These are phyloP conservation scores for Trichophyton mentagrophytes DNA, from an alignment of 2,329 filamentous ascomycete genomes.

Conservation along the genomic window DNA sequence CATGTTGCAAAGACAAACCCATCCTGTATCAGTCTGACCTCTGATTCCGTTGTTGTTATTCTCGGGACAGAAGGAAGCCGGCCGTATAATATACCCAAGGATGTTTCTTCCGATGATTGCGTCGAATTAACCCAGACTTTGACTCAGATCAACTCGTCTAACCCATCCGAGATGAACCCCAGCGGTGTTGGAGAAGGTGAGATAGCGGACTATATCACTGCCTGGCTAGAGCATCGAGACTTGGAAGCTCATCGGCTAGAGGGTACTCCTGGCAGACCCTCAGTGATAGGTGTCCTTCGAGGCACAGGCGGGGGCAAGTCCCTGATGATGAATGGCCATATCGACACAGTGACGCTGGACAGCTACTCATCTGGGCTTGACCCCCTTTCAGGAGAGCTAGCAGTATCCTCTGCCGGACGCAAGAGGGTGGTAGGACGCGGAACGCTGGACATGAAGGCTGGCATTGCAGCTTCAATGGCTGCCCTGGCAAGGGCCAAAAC, in stretches of 20 bases:
- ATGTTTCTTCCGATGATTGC: conserved; percentile 33
- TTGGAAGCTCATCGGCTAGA: conserved; percentile 42
- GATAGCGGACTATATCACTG: conserved; percentile 36
- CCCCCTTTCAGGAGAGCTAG: conserved; percentile 30
- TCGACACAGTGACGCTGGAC: conserved; percentile 39
- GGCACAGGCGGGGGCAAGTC: conserved; percentile 38
- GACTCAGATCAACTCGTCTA: conserved; percentile 40
- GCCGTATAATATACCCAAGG: conserved; percentile 37
- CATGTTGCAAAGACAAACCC: conserved; percentile 28
- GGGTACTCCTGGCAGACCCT: conserved; percentile 36
- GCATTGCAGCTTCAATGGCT: conserved; percentile 37
- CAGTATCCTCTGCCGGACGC: conserved; percentile 2
- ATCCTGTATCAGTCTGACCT: conserved; percentile 27
- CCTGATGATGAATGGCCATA: conserved; percentile 43
- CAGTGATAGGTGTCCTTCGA: conserved; percentile 37
- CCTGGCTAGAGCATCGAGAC: conserved; percentile 41
- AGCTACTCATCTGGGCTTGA: conserved; percentile 35
- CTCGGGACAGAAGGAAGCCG: conserved; percentile 54
- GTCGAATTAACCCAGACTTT: conserved; percentile 35
- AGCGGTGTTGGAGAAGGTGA: conserved; percentile 36
- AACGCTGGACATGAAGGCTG: conserved; percentile 41
- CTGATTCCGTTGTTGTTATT: conserved; percentile 48
- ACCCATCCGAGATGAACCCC: conserved; percentile 30
- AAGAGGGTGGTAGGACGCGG: conserved; percentile 32
- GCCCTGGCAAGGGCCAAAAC: conserved; percentile 30